phyloP scores from a whole-genome alignment of 1,139 yeast species.

The Trichomonascaceae sp. region DNA sequence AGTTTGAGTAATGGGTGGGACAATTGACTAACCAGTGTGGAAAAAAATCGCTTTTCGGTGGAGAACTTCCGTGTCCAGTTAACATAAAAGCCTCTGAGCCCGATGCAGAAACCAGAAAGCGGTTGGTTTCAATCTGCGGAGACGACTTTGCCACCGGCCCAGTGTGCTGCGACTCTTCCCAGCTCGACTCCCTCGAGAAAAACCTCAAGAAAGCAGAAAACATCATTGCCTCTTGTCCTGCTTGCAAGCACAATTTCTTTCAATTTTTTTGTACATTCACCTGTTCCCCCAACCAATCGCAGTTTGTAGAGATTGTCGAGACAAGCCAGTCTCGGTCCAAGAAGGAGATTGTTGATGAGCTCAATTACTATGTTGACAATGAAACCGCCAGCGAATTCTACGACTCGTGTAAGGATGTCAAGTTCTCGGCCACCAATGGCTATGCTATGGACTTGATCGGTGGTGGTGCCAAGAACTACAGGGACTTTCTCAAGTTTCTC shows the following conservation, averaged over 20 bases:
- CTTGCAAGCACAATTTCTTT: slow-evolving; percentile 76
- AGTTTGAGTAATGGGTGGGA: background rate
- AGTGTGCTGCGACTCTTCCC: slow-evolving; percentile 44
- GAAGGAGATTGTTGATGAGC: slow-evolving; percentile 52
- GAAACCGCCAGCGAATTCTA: slow-evolving; percentile 50
- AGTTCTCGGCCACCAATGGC: slow-evolving; percentile 90
- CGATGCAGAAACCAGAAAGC: slow-evolving; percentile 32
- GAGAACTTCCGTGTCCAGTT: slow-evolving; percentile 65
- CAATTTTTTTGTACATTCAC: slow-evolving; percentile 81
- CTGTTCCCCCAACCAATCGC: slow-evolving; percentile 75
- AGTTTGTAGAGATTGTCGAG: slow-evolving; percentile 54
- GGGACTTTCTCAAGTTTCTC: slow-evolving; percentile 65
- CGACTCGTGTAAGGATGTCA: slow-evolving; percentile 79
- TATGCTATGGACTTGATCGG: slow-evolving; percentile 95
- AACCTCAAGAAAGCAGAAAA: slow-evolving; percentile 67
- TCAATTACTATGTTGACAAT: slow-evolving; percentile 50
- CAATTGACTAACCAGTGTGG: slow-evolving; percentile 40
- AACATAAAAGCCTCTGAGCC: slow-evolving; percentile 36
- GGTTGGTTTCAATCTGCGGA: slow-evolving; percentile 59
- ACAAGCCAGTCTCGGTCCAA: slow-evolving; percentile 43
- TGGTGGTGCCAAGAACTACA: slow-evolving; percentile 76
- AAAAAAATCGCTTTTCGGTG: slow-evolving; percentile 65
- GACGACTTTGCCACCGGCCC: slow-evolving; percentile 38
- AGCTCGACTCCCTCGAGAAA: slow-evolving; percentile 32
- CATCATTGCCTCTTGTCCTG: slow-evolving; percentile 84